Evolutionary conservation across 164 flowering plant species (phyloP).

Genomic region (Annona cherimola): DNA sequence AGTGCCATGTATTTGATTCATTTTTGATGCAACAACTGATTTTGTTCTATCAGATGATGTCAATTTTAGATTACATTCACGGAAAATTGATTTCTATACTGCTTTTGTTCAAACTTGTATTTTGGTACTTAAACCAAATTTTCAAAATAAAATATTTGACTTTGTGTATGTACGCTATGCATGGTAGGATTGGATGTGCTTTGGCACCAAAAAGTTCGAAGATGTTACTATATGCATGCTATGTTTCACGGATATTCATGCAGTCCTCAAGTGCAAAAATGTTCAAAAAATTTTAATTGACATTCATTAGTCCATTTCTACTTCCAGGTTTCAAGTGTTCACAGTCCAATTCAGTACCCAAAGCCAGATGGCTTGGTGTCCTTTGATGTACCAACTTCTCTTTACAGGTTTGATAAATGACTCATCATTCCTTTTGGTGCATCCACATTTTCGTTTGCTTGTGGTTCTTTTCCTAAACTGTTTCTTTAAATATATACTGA

Average conservation of each 20-base stretch:
- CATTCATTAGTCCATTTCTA: neutral
- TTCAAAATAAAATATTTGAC: too few species aligned
- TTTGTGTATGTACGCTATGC: neutral
- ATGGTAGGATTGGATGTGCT: neutral
- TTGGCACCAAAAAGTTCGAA: neutral
- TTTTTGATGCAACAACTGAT: too few species aligned
- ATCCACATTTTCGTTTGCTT: neutral
- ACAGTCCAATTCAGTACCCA: conserved; percentile 71
- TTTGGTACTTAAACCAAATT: too few species aligned
- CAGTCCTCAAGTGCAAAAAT: neutral
- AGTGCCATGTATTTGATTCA: too few species aligned
- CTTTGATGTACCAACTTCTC: conserved; percentile 86
- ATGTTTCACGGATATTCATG: neutral
- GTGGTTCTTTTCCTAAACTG: neutral
- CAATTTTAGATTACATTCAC: too few species aligned
- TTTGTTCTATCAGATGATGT: too few species aligned
- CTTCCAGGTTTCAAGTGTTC: conserved; percentile 56
- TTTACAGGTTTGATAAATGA: conserved; percentile 54
- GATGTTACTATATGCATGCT: neutral
- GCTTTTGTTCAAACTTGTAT: too few species aligned
- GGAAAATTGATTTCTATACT: too few species aligned
- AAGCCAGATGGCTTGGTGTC: conserved; percentile 87
- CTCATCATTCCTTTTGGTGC: neutral
- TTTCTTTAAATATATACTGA: too few species aligned
- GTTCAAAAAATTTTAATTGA: neutral